phyloP scores from a whole-genome alignment of 2,329 filamentous ascomycete species.

The Harringtonia aguacate region DNA sequence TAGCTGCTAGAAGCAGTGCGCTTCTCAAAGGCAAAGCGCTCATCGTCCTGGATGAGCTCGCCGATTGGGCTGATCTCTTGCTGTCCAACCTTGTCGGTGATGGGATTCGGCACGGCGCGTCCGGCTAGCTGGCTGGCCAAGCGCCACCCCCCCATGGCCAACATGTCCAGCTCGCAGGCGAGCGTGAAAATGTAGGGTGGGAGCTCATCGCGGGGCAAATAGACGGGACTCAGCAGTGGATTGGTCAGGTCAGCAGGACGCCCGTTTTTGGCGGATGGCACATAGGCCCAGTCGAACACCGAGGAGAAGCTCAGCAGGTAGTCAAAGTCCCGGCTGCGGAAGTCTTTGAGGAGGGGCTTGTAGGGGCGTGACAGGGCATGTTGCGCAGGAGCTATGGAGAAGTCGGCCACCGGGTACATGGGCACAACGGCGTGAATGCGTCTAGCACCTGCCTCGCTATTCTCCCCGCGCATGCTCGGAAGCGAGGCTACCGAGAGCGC shows the following conservation, averaged over 20 bases:
- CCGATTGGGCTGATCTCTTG: conserved; percentile 14
- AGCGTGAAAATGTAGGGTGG: conserved; percentile 32
- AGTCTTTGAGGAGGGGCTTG: conserved; percentile 20
- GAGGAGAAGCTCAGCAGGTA: conserved; percentile 15
- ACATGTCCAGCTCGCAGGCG: conserved; percentile 33
- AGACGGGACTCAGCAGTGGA: conserved; percentile 29
- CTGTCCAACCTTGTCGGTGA: conserved; percentile 18
- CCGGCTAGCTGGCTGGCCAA: conserved; percentile 25
- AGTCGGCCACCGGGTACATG: conserved; percentile 34
- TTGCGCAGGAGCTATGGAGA: conserved; percentile 18
- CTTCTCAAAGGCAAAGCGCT: conserved; percentile 25
- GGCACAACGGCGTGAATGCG: conserved; percentile 24
- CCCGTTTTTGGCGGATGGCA: conserved; percentile 17
- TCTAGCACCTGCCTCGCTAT: neutral
- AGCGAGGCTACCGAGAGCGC: conserved; percentile 29
- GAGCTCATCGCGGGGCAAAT: conserved; percentile 20
- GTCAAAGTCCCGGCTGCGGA: conserved; percentile 20
- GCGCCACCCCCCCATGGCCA: conserved; percentile 29
- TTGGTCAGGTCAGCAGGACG: conserved; percentile 22
- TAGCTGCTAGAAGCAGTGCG: conserved; percentile 16
- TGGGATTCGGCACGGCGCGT: conserved; percentile 13
- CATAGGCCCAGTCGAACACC: conserved; percentile 31
- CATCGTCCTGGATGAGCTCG: conserved; percentile 16
- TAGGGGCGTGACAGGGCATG: conserved; percentile 23
- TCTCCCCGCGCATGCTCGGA: conserved; percentile 19